Evolutionary conservation across 768 basidiomycete genomes (phyloP), one percentile per base, ranked within the genome.

Genomic region (Psilocybe azurescens): DNA sequence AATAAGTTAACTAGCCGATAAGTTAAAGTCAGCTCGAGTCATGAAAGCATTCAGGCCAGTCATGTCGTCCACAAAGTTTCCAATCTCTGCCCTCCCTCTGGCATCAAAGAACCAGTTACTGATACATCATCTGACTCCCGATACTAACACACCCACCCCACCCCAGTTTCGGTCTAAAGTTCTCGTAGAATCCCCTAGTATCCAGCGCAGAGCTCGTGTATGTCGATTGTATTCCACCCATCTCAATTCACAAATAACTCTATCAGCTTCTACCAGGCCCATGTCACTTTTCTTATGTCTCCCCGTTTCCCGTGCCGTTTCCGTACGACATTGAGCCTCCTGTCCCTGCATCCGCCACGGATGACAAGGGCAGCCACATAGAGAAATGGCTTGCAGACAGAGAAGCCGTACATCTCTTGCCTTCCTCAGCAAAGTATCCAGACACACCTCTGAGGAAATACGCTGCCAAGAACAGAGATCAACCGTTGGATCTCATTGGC

Each of bases 241-340:
- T 30, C 46, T 56, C 16, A 60, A 53, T 30, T 56, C 29, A 39
- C 33, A 3, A 28, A 20, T 50, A 13, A 32, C 1, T 28, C 18
- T 13, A 56, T 51, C 60, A 78, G 61, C 77, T 92, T 1, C 76
- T 91, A 16, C 74, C 82, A 0, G 70, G 79, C 0, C 72, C 81
- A 44, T 83, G 84, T 3, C 94, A 95, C 73, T 95, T 87, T 75
- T 84, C 90, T n/a, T 87, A 89, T 70, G 89, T 94, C 58, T 83
- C 91, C 3, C 96, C 97, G 0, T 83, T 94, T 64, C 93, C 94
- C 8, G 62, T 91, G 0, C 77, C 88, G 2, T 98, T 97, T 74
- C 97, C 96, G 0, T 94, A 90, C 73, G 79, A 87, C 33, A 87
- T 97, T 28, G 77, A 82, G 53, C 78, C 84, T 0, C 85, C 83